These are phyloP conservation scores for Tarenaya hassleriana DNA, from an alignment of 345 rosid species.

Conservation along the genomic window DNA sequence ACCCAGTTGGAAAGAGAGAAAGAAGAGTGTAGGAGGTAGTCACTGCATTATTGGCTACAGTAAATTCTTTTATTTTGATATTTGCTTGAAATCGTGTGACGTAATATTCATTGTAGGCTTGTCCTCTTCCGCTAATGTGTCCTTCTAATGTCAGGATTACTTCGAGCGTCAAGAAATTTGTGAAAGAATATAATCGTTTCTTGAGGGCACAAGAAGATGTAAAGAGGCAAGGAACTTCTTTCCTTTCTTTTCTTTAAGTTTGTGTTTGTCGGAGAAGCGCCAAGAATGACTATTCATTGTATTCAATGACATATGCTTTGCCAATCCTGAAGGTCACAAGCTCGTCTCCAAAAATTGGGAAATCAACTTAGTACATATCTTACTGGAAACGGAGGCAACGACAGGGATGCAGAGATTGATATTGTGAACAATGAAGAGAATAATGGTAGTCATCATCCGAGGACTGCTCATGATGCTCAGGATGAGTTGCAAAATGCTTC, in stretches of 20 bases:
- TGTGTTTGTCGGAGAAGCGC: conserved; percentile 1
- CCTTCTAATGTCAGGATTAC: conserved; percentile 46
- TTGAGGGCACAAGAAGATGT: conserved; percentile 61
- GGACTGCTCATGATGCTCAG: conserved; percentile 22
- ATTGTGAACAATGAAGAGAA: conserved; percentile 60
- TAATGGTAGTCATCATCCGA: conserved; percentile 27
- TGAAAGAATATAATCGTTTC: conserved; percentile 56
- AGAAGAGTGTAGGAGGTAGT: conserved; percentile 72
- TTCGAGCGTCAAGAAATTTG: conserved; percentile 70
- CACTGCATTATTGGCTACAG: background rate
- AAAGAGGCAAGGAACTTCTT: conserved; percentile 43
- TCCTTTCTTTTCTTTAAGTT: background rate
- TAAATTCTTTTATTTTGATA: conserved; percentile 5
- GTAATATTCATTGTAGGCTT: conserved; percentile 10
- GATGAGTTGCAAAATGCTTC: conserved; percentile 35
- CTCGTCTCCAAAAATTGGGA: conserved; percentile 61
- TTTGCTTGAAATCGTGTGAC: background rate
- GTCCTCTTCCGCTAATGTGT: conserved; percentile 17
- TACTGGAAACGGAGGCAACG: conserved; percentile 41
- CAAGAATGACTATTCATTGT: background rate
- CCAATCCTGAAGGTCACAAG: conserved; percentile 56
- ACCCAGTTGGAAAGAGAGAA: conserved; percentile 62
- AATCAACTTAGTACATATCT: conserved; percentile 55
- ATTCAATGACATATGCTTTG: conserved; percentile 10
- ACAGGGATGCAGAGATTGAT: conserved; percentile 56